A percentile compares a stretch with the other conserved stretches of the same genome.
Conservation (phyloP, 2,329 filamentous ascomycete species). For the Orbilia oligospora region DNA sequence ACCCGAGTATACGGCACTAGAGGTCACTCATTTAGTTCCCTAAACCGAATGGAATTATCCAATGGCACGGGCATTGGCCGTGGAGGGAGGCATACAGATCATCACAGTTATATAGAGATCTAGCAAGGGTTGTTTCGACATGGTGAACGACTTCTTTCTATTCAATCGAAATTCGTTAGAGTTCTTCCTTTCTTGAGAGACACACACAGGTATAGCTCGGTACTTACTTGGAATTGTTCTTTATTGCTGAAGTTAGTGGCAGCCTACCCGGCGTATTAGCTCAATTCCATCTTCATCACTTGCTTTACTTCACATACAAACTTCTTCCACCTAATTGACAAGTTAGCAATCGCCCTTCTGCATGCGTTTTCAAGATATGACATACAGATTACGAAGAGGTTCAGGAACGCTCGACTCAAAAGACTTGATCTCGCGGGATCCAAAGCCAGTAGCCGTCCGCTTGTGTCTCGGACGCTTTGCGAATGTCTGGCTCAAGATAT, state of each 20-base stretch:
- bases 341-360: constrained; percentile 45
- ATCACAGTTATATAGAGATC: constrained; percentile 98
- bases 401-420: constrained; percentile 74
- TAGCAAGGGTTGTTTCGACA: constrained; percentile 94
- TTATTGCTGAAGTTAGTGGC: constrained; percentile 63
- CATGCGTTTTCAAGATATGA: constrained; percentile 1
- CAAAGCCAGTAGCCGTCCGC: constrained; percentile 95
- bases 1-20: constrained; percentile 86
- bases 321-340: constrained; percentile 63
- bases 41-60: neutral
- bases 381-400: constrained; percentile 63
- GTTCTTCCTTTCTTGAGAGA: neutral
- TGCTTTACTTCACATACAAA: constrained; percentile 62
- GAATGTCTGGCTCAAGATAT: constrained; percentile 82
- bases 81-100: constrained; percentile 72
- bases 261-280: constrained; percentile 55
- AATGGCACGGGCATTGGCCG: no score
- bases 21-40: constrained; percentile 41
- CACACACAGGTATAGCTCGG: neutral
- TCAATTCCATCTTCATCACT: neutral
- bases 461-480: constrained; percentile 92
- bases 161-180: constrained; percentile 25
- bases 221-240: constrained; percentile 63
- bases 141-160: constrained; percentile 89
- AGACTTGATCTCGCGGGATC: constrained; percentile 88